phyloP scores from a whole-genome alignment of 768 basidiomycete genomes.

The Phanerochaete sordida region DNA sequence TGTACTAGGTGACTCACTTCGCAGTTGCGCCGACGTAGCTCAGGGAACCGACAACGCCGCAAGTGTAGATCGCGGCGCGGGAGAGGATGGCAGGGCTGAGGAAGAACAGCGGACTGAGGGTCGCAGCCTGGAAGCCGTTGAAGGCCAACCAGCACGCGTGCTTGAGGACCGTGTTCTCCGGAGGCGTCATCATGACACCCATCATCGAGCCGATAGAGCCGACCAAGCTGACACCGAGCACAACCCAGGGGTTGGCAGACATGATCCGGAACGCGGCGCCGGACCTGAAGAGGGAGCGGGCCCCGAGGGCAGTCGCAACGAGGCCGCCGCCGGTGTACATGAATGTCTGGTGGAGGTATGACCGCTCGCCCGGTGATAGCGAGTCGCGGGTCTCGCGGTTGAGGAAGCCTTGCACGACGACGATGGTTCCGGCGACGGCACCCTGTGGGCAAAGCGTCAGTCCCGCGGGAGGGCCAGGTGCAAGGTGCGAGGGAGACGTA shows the following conservation, averaged over 20 bases:
- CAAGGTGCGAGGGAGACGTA: slow-evolving; percentile 25
- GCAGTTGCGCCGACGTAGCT: slow-evolving; percentile 90
- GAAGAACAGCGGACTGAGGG: slow-evolving; percentile 87
- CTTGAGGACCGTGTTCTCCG: slow-evolving; percentile 72
- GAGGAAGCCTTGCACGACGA: slow-evolving; percentile 60
- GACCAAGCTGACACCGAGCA: slow-evolving; percentile 75
- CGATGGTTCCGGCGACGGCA: slow-evolving; percentile 66
- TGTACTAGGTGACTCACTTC: slow-evolving; percentile 37
- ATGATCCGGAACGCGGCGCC: slow-evolving; percentile 71
- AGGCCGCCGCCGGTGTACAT: slow-evolving; percentile 83
- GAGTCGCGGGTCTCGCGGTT: slow-evolving; percentile 79
- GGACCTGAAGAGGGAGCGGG: slow-evolving; percentile 70
- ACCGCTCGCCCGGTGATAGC: slow-evolving; percentile 57
- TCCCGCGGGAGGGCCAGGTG: neutral
- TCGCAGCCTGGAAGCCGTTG: slow-evolving; percentile 83
- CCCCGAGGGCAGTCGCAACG: slow-evolving; percentile 70
- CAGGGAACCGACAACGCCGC: slow-evolving; percentile 81
- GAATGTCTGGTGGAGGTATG: slow-evolving; percentile 74
- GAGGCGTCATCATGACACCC: slow-evolving; percentile 74
- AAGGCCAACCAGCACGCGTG: slow-evolving; percentile 84
- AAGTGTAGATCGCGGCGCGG: slow-evolving; percentile 85
- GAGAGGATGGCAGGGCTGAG: slow-evolving; percentile 80
- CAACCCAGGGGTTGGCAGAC: slow-evolving; percentile 84
- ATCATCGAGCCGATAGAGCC: slow-evolving; percentile 85
- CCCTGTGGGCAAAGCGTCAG: slow-evolving; percentile 36